These are phyloP conservation scores for Metschnikowia santaceciliae DNA, from an alignment of 805 yeast species.

Conservation along the genomic window DNA sequence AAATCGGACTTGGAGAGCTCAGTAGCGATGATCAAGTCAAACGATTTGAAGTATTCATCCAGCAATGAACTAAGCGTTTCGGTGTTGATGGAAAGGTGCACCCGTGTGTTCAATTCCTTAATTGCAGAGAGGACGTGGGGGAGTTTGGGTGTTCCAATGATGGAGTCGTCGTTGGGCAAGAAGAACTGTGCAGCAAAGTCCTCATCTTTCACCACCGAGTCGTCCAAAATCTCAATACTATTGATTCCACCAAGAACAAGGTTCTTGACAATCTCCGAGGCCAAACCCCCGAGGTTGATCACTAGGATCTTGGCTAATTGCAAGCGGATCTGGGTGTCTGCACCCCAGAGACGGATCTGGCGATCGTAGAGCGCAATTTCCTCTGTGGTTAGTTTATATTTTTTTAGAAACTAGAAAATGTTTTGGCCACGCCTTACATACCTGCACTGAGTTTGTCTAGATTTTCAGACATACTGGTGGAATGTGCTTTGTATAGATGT, in stretches of 20 bases:
- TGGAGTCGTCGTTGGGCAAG: constrained; percentile 46
- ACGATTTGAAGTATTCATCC: constrained; percentile 44
- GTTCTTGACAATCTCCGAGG: constrained; percentile 80
- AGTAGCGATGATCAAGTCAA: constrained; percentile 73
- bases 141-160: constrained; percentile 54
- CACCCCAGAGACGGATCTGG: constrained; percentile 94
- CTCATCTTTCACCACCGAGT: constrained; percentile 46
- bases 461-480: background rate
- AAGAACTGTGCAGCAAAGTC: constrained; percentile 79
- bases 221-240: constrained; percentile 65
- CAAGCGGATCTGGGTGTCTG: constrained; percentile 80
- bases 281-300: constrained; percentile 71
- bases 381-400: constrained; percentile 35
- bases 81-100: constrained; percentile 47
- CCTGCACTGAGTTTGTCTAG: constrained; percentile 19
- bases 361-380: constrained; percentile 92
- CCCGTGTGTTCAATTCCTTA: constrained; percentile 77
- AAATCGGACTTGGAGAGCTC: constrained; percentile 48
- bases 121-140: constrained; percentile 54
- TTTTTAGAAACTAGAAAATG: no score
- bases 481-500: no score
- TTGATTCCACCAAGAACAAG: constrained; percentile 87
- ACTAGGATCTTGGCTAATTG: constrained; percentile 68
- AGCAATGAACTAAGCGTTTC: constrained; percentile 16
- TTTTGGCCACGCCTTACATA: constrained; percentile 8